These are phyloP conservation scores for Coniosporium apollinis DNA, from an alignment of 495 filamentous ascomycete species.

Conservation along the genomic window DNA sequence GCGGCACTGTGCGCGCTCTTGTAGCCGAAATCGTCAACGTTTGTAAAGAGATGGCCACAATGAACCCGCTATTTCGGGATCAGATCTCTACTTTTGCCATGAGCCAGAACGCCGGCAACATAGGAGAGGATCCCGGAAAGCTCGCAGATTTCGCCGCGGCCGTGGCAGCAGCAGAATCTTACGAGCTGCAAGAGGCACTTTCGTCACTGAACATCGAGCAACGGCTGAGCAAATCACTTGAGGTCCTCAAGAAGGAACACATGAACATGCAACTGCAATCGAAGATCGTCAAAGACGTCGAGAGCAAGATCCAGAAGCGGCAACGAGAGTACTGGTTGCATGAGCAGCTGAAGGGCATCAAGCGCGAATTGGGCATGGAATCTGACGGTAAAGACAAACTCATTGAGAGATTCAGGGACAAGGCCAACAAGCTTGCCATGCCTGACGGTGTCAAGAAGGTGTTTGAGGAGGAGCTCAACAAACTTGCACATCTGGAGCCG, in stretches of 20 bases:
- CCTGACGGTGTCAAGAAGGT: conserved; percentile 91
- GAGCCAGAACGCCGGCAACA: conserved; percentile 82
- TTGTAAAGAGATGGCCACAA: conserved; percentile 84
- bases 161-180: conserved; percentile 73
- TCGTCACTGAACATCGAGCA: conserved; percentile 77
- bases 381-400: conserved; percentile 97
- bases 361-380: conserved; percentile 85
- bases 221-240: conserved; percentile 71
- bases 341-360: conserved; percentile 99
- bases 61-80: conserved; percentile 92
- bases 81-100: conserved; percentile 96
- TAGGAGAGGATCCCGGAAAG: conserved; percentile 85
- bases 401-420: conserved; percentile 92
- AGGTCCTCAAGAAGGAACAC: conserved; percentile 90
- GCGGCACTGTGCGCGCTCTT: conserved; percentile 67
- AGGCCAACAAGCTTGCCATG: conserved; percentile 87
- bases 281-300: conserved; percentile 97
- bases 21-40: conserved; percentile 97
- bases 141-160: conserved; percentile 95
- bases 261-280: conserved; percentile 95
- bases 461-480: conserved; percentile 96
- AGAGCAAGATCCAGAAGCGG: conserved; percentile 92
- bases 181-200: conserved; percentile 89
- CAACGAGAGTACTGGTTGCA: conserved; percentile 98
- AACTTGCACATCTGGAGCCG: conserved; percentile 83